These are phyloP conservation scores for Suhomyces chickasaworum DNA, from an alignment of 1,139 yeast species.

Conservation along the genomic window DNA sequence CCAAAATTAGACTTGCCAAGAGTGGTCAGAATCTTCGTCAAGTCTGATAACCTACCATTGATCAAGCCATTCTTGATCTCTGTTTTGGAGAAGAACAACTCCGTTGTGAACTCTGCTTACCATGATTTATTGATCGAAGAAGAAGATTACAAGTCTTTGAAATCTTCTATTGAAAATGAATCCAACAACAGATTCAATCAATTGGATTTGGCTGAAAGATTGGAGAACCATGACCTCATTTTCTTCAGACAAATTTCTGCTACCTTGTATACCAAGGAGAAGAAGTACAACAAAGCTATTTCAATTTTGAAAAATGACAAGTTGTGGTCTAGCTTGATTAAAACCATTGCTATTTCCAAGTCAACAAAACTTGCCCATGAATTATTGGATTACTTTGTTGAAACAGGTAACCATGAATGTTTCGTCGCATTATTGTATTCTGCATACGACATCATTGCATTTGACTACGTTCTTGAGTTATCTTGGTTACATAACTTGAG, in stretches of 20 bases:
- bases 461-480: constrained; percentile 84
- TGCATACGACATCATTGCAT: constrained; percentile 77
- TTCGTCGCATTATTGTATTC: constrained; percentile 87
- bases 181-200: constrained; percentile 90
- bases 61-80: constrained; percentile 93
- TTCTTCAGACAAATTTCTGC: constrained; percentile 98
- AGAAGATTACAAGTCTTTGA: constrained; percentile 88
- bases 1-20: constrained; percentile 94
- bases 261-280: constrained; percentile 86
- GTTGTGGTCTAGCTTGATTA: constrained; percentile 92
- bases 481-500: constrained; percentile 85
- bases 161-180: constrained; percentile 76
- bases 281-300: constrained; percentile 89
- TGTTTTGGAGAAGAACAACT: constrained; percentile 86
- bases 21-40: constrained; percentile 91
- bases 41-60: constrained; percentile 93
- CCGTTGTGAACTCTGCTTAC: constrained; percentile 91
- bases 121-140: constrained; percentile 95
- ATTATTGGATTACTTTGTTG: constrained; percentile 86
- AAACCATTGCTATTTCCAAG: constrained; percentile 84
- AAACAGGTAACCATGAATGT: constrained; percentile 95
- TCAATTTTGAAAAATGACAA: constrained; percentile 88
- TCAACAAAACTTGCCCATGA: constrained; percentile 86
- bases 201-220: constrained; percentile 85
- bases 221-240: constrained; percentile 86